Evolutionary conservation across 495 filamentous ascomycete genomes (phyloP), one percentile per base, ranked within the genome.

Genomic region (Neurospora discreta): DNA sequence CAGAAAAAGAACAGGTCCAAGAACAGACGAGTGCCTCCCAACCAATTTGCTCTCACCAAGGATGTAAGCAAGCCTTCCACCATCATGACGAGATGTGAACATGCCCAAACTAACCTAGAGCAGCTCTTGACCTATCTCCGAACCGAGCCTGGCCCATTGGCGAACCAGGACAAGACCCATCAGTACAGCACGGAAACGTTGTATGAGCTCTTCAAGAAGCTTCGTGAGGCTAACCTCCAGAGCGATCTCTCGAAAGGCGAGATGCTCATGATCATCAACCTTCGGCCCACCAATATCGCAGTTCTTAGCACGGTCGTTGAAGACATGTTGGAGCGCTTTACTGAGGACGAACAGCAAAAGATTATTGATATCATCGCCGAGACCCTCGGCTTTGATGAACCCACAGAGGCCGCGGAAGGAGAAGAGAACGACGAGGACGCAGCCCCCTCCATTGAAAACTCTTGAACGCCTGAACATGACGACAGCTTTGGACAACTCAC

Each of bases 211-310:
- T 70, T 85, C 39, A 75, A 82, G 72, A 80, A 71, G 69, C 73
- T 86, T 26, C 75, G 75, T 46, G 74, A 75, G 39, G 79, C 73
- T 23, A 73, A 76, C 73, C 67, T 75, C 3, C 73, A 72, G 0
- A 81, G 79, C 70, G 79, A 84, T 23, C 79, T 85, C 70, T 80
- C 78, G 71, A 85, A 85, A 74, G 83, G 81, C 69, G 84, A 85
- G 71, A 72, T 80, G 46, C 79, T 85, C 74, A 80, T 79, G 74
- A 78, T 86, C 58, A 69, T 85, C 67, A 85, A 86, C 72, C 73
- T 84, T 39, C 81, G 84, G 11, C 84, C 84, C 1, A 73, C 77
- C 15, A 77, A 70, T 9, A 76, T 69, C 16, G 76, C 80, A 10
- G 71, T 79, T 23, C 79, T 86, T 36, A 81, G 81, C 68, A 77